Conservation (phyloP, 192 early-diverging fungal genomes). For the Backusella morwellensis region DNA sequence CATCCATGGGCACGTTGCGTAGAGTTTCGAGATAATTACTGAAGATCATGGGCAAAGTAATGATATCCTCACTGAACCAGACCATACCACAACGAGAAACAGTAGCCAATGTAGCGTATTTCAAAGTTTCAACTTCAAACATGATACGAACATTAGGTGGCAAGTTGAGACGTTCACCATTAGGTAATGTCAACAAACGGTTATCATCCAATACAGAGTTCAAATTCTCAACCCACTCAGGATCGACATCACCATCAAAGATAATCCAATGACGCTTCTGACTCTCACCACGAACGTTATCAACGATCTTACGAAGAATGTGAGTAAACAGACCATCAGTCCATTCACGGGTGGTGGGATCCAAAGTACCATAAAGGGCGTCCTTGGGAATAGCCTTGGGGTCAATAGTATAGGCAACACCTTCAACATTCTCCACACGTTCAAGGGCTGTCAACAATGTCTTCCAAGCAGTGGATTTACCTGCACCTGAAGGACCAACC, state of each 20-base stretch:
- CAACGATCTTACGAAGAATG: slow-evolving; percentile 95
- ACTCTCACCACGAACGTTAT: slow-evolving; percentile 96
- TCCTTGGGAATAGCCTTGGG: slow-evolving; percentile 99
- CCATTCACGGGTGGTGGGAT: slow-evolving; percentile 99
- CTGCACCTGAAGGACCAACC: slow-evolving; percentile 97
- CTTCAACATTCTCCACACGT: slow-evolving; percentile 85
- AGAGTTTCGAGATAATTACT: slow-evolving; percentile 83
- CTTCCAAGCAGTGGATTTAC: slow-evolving; percentile 94
- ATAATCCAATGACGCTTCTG: slow-evolving; percentile 97
- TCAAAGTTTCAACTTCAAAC: slow-evolving; percentile 99
- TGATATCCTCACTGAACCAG: slow-evolving; percentile 95
- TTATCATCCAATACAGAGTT: slow-evolving; percentile 98
- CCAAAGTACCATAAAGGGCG: slow-evolving; percentile 92
- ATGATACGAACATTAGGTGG: slow-evolving; percentile 96
- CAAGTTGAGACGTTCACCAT: slow-evolving; percentile 94
- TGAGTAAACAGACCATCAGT: slow-evolving; percentile 99
- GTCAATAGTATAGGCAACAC: slow-evolving; percentile 92
- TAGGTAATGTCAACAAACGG: slow-evolving; percentile 93
- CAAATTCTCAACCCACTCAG: slow-evolving; percentile 99
- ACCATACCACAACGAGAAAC: slow-evolving; percentile 99
- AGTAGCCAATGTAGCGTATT: slow-evolving; percentile 97
- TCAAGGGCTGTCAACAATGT: slow-evolving; percentile 89
- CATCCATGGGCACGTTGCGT: slow-evolving; percentile 71
- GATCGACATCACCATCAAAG: slow-evolving; percentile 99
- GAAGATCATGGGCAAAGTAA: slow-evolving; percentile 76